Conservation (phyloP, 2,329 filamentous ascomycete species). For the Cladophialophora exuberans region DNA sequence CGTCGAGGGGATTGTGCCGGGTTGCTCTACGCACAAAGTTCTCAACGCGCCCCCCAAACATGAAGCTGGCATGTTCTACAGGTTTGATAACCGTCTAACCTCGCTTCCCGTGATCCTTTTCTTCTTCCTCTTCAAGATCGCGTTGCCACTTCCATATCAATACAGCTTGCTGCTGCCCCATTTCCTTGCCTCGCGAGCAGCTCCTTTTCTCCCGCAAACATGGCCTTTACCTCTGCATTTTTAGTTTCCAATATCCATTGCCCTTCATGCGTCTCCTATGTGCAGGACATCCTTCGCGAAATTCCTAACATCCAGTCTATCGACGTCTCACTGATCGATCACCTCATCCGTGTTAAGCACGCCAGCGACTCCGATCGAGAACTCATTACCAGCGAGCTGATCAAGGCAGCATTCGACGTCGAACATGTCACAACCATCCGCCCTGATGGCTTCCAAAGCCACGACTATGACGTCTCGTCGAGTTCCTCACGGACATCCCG, state of each 20-base stretch:
- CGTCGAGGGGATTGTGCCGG: constrained; percentile 7
- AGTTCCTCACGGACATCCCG: constrained; percentile 6
- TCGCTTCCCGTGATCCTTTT: neutral
- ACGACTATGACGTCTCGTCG: constrained; percentile 41
- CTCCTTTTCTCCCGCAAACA: constrained; percentile 4
- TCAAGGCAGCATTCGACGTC: constrained; percentile 52
- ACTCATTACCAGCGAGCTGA: constrained; percentile 43
- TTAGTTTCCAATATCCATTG: constrained; percentile 55
- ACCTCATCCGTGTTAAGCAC: constrained; percentile 49
- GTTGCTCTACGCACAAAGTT: constrained; percentile 25
- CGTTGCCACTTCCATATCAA: neutral
- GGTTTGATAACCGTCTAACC: constrained; percentile 9
- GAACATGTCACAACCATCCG: constrained; percentile 48
- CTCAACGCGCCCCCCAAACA: constrained; percentile 8
- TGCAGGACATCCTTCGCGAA: constrained; percentile 45
- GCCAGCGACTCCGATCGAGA: constrained; percentile 36
- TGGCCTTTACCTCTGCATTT: constrained; percentile 40
- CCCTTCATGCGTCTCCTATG: constrained; percentile 51
- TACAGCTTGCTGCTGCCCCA: neutral
- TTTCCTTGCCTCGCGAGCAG: neutral
- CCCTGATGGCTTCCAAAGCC: constrained; percentile 35
- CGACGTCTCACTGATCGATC: constrained; percentile 48
- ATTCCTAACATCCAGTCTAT: constrained; percentile 42
- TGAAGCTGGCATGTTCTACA: constrained; percentile 7
- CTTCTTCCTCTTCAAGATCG: neutral